Evolutionary conservation across 257 asterid genomes (phyloP).

Genomic region (Mentha longifolia): DNA sequence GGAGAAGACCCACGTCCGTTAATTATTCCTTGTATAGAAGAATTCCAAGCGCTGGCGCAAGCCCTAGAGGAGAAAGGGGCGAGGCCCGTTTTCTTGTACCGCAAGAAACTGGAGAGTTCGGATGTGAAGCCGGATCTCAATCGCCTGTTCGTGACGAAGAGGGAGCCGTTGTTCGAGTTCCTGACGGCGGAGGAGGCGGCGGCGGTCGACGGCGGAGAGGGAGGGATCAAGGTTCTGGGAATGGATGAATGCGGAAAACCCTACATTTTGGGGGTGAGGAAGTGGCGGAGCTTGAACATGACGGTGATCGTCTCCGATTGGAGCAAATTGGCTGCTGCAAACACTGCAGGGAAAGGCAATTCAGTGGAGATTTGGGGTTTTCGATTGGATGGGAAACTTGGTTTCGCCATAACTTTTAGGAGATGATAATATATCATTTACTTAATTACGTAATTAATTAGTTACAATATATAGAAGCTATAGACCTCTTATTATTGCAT

Average conservation of each 20-base stretch:
- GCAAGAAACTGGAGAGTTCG: background rate
- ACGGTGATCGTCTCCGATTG: background rate
- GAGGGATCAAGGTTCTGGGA: background rate
- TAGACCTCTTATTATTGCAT: background rate
- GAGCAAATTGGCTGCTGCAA: background rate
- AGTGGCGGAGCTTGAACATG: background rate
- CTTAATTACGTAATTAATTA: background rate
- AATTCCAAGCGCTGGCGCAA: background rate
- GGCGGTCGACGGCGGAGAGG: background rate
- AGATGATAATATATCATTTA: background rate
- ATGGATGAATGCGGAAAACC: background rate
- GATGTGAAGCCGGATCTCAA: background rate
- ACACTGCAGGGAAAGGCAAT: background rate
- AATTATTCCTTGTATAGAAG: background rate
- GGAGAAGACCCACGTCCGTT: background rate
- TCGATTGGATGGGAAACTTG: background rate
- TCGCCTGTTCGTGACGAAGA: background rate
- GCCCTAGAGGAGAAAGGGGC: background rate
- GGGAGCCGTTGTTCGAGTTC: background rate
- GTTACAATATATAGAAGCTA: background rate
- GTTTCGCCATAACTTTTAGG: background rate
- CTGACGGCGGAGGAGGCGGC: constrained; percentile 20
- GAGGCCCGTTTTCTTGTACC: background rate
- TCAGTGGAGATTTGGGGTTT: background rate
- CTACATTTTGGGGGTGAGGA: background rate